These are phyloP conservation scores for Ceratocystis cacaofunesta DNA, from an alignment of 2,329 filamentous ascomycete species.

Conservation along the genomic window DNA sequence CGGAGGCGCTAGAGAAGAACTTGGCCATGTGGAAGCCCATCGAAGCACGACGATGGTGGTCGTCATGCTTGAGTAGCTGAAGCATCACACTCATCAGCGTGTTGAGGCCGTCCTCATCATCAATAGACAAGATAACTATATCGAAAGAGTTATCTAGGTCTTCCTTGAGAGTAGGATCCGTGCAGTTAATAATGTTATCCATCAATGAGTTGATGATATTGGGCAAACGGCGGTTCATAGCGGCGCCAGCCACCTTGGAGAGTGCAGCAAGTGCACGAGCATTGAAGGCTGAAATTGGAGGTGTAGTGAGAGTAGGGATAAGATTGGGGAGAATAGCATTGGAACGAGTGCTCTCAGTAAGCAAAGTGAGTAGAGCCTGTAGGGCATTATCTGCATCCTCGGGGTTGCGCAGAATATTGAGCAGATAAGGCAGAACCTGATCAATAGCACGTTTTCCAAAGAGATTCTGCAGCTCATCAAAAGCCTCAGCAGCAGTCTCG, in stretches of 20 bases:
- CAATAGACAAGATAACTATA: slow-evolving; percentile 77
- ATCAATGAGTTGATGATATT: slow-evolving; percentile 86
- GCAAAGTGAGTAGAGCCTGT: slow-evolving; percentile 77
- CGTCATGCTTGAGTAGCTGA: slow-evolving; percentile 76
- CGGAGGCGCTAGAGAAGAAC: slow-evolving; percentile 66
- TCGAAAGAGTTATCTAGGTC: slow-evolving; percentile 76
- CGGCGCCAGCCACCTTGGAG: slow-evolving; percentile 74
- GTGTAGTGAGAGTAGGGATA: slow-evolving; percentile 78
- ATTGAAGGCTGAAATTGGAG: slow-evolving; percentile 88
- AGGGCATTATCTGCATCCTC: slow-evolving; percentile 83
- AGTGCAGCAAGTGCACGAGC: slow-evolving; percentile 85
- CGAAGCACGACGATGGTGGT: slow-evolving; percentile 66
- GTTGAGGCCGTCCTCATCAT: slow-evolving; percentile 91
- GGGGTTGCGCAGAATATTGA: slow-evolving; percentile 76
- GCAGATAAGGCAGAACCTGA: slow-evolving; percentile 81
- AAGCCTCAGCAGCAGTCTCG: slow-evolving; percentile 91
- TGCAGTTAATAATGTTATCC: slow-evolving; percentile 71
- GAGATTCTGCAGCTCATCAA: slow-evolving; percentile 85
- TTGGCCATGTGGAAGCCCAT: slow-evolving; percentile 67
- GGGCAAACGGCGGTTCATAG: slow-evolving; percentile 81
- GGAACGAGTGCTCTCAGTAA: slow-evolving; percentile 83
- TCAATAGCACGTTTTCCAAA: slow-evolving; percentile 90
- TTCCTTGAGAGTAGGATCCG: slow-evolving; percentile 54
- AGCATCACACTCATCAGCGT: slow-evolving; percentile 90
- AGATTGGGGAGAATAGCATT: slow-evolving; percentile 96